These are phyloP conservation scores for Cercospora sp. DNA, from an alignment of 2,329 filamentous ascomycete genomes.

Conservation along the genomic window DNA sequence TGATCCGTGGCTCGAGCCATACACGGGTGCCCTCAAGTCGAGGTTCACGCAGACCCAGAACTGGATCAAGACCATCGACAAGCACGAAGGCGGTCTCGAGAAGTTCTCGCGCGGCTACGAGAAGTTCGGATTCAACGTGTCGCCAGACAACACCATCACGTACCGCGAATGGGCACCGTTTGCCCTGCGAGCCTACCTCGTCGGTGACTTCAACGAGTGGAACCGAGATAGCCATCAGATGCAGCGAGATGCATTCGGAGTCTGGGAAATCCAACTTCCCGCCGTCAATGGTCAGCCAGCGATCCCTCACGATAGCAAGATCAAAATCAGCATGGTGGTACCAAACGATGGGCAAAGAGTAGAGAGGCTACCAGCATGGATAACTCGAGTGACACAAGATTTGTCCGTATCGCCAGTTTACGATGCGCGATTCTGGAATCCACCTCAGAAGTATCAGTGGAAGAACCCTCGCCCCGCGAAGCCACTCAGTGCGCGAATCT, in stretches of 20 bases:
- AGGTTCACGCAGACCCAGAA: constrained; percentile 77
- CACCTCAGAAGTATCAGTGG: constrained; percentile 81
- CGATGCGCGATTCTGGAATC: constrained; percentile 97
- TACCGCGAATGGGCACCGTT: constrained; percentile 98
- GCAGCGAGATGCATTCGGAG: constrained; percentile 80
- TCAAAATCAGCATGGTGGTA: constrained; percentile 85
- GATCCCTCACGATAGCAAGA: constrained; percentile 89
- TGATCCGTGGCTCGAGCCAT: constrained; percentile 87
- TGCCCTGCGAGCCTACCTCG: constrained; percentile 77
- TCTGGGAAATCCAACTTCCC: constrained; percentile 80
- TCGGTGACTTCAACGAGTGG: constrained; percentile 97
- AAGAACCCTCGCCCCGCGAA: constrained; percentile 80
- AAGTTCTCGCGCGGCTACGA: constrained; percentile 89
- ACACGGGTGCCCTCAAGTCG: constrained; percentile 71
- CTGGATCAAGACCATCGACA: constrained; percentile 82
- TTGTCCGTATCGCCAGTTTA: constrained; percentile 85
- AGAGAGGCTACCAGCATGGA: constrained; percentile 92
- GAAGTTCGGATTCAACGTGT: constrained; percentile 80
- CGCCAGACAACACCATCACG: constrained; percentile 76
- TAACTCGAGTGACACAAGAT: constrained; percentile 95
- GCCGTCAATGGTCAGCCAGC: constrained; percentile 73
- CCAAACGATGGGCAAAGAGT: constrained; percentile 72
- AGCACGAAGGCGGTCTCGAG: constrained; percentile 83
- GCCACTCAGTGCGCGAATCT: constrained; percentile 83
- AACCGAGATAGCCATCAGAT: constrained; percentile 79